Evolutionary conservation across 352 stramenopile species (phyloP).

Genomic region (Phytophthora pini): DNA sequence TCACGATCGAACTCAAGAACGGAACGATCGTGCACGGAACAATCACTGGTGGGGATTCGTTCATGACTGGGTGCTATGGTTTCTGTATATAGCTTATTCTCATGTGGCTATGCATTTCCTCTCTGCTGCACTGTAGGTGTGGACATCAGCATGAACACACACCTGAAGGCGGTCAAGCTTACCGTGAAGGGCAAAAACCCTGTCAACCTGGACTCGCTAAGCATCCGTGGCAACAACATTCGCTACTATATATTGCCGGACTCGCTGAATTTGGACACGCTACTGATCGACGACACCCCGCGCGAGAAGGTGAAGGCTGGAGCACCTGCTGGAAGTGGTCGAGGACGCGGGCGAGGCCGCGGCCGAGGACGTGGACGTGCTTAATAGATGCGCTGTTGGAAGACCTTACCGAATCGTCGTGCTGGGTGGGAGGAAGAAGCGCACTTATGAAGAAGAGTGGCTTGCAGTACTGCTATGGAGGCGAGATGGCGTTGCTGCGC

Average conservation of each 20-base stretch:
- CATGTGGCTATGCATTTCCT: not conserved
- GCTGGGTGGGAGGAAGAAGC: constrained; percentile 2
- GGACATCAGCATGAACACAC: constrained; percentile 99
- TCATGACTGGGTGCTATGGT: not conserved
- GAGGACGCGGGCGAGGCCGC: constrained; percentile 83
- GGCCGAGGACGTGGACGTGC: constrained; percentile 67
- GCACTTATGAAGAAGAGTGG: constrained; percentile 12
- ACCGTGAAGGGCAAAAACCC: constrained; percentile 98
- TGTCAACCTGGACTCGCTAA: constrained; percentile 96
- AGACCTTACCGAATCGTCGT: constrained; percentile 7
- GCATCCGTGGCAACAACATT: constrained; percentile 99
- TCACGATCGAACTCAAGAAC: constrained; percentile 99
- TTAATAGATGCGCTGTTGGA: constrained; percentile 31
- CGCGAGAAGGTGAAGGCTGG: constrained; percentile 94
- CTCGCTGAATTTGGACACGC: constrained; percentile 98
- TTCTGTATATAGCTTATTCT: constrained; percentile 3
- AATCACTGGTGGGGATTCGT: constrained; percentile 84
- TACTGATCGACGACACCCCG: constrained; percentile 98
- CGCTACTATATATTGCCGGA: constrained; percentile 95
- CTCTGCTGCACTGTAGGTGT: constrained; percentile 77
- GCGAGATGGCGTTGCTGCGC: constrained; percentile 13
- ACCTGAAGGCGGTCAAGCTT: constrained; percentile 99
- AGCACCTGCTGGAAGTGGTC: constrained; percentile 59
- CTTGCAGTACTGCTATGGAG: constrained; percentile 10
- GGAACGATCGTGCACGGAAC: constrained; percentile 99